These are phyloP conservation scores for Allodekkera sacchari DNA, from an alignment of 805 yeast genomes.

Conservation along the genomic window DNA sequence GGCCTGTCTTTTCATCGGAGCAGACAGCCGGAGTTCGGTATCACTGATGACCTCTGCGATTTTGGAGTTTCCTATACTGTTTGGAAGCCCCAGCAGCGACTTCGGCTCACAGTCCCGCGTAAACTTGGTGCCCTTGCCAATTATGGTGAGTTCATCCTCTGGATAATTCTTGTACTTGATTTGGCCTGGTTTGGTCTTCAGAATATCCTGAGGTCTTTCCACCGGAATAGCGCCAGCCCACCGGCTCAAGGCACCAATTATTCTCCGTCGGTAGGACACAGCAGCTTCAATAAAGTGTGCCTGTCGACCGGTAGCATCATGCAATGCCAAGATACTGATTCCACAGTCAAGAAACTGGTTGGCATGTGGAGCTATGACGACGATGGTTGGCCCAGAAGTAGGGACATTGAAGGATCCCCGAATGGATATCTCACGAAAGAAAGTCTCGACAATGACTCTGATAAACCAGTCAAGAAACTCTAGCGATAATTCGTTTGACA, in stretches of 20 bases:
- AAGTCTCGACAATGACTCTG: conserved; percentile 33
- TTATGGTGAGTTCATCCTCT: conserved; percentile 45
- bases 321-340: conserved; percentile 66
- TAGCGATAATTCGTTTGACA: conserved; percentile 8
- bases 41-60: conserved; percentile 64
- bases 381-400: conserved; percentile 71
- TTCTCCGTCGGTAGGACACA: conserved; percentile 53
- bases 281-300: conserved; percentile 83
- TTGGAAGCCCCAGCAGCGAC: conserved; percentile 74
- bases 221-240: conserved; percentile 85
- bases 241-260: conserved; percentile 69
- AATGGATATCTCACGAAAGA: conserved; percentile 83
- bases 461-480: conserved; percentile 25
- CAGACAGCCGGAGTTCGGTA: conserved; percentile 54
- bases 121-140: conserved; percentile 64
- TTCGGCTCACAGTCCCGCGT: conserved; percentile 51
- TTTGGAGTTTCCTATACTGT: conserved; percentile 66
- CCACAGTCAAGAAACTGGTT: conserved; percentile 71
- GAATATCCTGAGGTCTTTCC: conserved; percentile 80
- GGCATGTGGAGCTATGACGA: conserved; percentile 98
- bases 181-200: conserved; percentile 57
- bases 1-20: conserved; percentile 53
- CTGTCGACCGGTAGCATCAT: conserved; percentile 55
- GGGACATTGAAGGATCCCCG: conserved; percentile 76
- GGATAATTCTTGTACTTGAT: conserved; percentile 36